Evolutionary conservation across 2,329 filamentous ascomycete species (phyloP).

Genomic region (Penicillium sp.): DNA sequence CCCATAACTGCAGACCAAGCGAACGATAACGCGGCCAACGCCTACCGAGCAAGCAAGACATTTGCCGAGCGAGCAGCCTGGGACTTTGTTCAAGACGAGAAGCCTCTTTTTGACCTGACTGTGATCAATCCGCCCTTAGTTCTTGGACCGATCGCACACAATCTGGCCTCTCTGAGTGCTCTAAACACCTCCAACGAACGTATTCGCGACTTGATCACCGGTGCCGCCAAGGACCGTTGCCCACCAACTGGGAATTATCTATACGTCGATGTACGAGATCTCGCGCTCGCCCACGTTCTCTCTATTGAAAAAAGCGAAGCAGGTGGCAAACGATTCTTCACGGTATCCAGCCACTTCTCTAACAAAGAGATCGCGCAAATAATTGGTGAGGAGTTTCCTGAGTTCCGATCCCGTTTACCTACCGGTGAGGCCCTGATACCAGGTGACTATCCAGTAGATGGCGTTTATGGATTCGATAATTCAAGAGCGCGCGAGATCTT

Average conservation of each 20-base stretch:
- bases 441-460: slow-evolving; percentile 20
- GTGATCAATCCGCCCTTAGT: slow-evolving; percentile 64
- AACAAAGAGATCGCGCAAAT: slow-evolving; percentile 43
- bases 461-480: slow-evolving; percentile 36
- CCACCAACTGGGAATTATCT: slow-evolving; percentile 60
- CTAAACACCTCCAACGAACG: slow-evolving; percentile 73
- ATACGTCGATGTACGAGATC: slow-evolving; percentile 55
- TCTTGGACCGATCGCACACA: slow-evolving; percentile 64
- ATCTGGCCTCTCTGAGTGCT: slow-evolving; percentile 59
- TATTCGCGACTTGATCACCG: slow-evolving; percentile 63
- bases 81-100: slow-evolving; percentile 59
- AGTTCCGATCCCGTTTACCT: slow-evolving; percentile 39
- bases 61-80: slow-evolving; percentile 62
- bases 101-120: slow-evolving; percentile 59
- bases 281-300: slow-evolving; percentile 46
- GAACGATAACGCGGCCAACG: slow-evolving; percentile 27
- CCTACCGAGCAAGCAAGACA: slow-evolving; percentile 55
- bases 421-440: slow-evolving; percentile 25
- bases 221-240: slow-evolving; percentile 58
- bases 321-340: slow-evolving; percentile 44
- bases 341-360: slow-evolving; percentile 40
- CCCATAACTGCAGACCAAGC: slow-evolving; percentile 39
- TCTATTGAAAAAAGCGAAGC: slow-evolving; percentile 45
- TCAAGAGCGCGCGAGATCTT: slow-evolving; percentile 35
- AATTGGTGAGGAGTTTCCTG: slow-evolving; percentile 41